phyloP scores from a whole-genome alignment of 2,329 filamentous ascomycete species.

The Pseudogymnoascus sp. region DNA sequence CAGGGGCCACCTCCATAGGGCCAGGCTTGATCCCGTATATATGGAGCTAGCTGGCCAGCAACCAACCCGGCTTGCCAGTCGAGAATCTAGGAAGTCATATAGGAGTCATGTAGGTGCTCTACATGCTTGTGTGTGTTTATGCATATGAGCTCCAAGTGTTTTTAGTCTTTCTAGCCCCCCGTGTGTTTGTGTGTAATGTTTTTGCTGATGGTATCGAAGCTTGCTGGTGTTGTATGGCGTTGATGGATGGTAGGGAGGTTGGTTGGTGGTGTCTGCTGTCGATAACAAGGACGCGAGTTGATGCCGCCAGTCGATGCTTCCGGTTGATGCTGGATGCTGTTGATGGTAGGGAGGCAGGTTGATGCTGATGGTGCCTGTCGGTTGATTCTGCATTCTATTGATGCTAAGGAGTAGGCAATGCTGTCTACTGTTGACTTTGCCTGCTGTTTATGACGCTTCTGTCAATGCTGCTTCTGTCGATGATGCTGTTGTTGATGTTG shows the following conservation, averaged over 20 bases:
- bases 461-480: neutral
- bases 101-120: neutral
- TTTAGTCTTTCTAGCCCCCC: neutral
- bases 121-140: constrained; percentile 4
- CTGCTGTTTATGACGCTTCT: neutral
- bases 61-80: neutral
- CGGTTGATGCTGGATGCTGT: neutral
- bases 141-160: neutral
- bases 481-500: neutral
- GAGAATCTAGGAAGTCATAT: neutral
- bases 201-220: neutral
- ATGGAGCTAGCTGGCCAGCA: neutral
- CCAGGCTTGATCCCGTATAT: neutral
- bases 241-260: neutral
- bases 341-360: neutral
- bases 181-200: neutral
- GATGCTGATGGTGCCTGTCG: neutral
- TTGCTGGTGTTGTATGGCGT: neutral
- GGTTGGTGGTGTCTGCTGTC: neutral
- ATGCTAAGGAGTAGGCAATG: neutral
- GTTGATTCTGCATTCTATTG: neutral
- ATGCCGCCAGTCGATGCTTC: neutral
- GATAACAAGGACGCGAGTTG: neutral
- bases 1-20: neutral
- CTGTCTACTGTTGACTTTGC: neutral